Evolutionary conservation across 2,329 filamentous ascomycete species (phyloP).

Genomic region (Fusarium virguliforme): DNA sequence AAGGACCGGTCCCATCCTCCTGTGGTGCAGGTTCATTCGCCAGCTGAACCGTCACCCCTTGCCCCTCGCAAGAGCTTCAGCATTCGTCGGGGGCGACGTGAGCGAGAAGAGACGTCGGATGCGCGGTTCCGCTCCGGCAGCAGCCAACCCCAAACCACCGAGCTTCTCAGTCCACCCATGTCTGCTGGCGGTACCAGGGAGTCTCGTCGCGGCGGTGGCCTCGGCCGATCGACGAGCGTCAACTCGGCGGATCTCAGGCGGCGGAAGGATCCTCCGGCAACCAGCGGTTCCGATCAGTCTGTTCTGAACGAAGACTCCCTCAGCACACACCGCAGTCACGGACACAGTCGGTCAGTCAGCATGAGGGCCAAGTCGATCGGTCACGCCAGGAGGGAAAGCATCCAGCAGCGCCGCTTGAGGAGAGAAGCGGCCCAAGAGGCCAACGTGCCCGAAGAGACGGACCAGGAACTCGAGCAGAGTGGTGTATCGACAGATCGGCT

Average conservation of each 20-base stretch:
- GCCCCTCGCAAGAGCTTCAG: constrained; percentile 90
- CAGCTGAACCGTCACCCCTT: constrained; percentile 73
- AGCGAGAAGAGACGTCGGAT: constrained; percentile 66
- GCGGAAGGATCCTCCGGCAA: constrained; percentile 79
- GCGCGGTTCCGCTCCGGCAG: constrained; percentile 69
- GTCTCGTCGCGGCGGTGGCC: constrained; percentile 73
- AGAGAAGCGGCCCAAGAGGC: constrained; percentile 81
- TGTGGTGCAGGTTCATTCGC: constrained; percentile 83
- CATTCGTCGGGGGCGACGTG: constrained; percentile 74
- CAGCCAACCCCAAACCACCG: constrained; percentile 81
- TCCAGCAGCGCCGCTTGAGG: constrained; percentile 85
- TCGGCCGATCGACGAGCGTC: constrained; percentile 92
- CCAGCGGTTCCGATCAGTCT: constrained; percentile 86
- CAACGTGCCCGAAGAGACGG: constrained; percentile 92
- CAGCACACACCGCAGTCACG: constrained; percentile 67
- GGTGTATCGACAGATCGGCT: constrained; percentile 74
- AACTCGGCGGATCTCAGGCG: constrained; percentile 88
- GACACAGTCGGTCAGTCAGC: constrained; percentile 73
- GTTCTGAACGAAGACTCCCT: constrained; percentile 69
- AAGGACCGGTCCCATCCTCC: constrained; percentile 80
- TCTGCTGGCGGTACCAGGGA: constrained; percentile 71
- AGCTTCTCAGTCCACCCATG: constrained; percentile 82
- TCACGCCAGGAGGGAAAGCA: constrained; percentile 91
- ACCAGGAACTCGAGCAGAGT: constrained; percentile 79
- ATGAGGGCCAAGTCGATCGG: constrained; percentile 89